Evolutionary conservation across 75 land plant genomes (phyloP).

Genomic region (Selaginella moellendorffii): DNA sequence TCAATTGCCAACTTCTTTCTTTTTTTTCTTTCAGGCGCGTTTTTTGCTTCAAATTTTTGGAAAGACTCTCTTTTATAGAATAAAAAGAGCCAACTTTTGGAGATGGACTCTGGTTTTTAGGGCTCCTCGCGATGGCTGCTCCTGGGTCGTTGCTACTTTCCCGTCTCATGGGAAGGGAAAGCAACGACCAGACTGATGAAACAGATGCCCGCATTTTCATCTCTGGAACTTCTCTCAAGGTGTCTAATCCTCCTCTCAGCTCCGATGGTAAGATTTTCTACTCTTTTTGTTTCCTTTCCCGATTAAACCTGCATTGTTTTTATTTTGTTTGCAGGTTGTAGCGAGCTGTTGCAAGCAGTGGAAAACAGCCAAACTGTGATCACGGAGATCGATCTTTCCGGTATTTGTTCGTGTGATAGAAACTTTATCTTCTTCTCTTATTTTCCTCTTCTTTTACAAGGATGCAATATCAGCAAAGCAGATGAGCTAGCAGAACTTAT

Average conservation of each 20-base stretch:
- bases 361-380: neutral
- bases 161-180: neutral
- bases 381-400: neutral
- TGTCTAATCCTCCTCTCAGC: neutral
- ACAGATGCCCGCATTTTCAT: neutral
- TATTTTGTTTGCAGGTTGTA: neutral
- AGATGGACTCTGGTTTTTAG: no score
- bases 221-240: neutral
- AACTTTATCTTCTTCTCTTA: no score
- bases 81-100: no score
- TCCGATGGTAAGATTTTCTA: neutral
- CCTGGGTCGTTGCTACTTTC: neutral
- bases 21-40: no score
- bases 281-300: no score
- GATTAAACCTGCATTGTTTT: neutral
- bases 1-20: no score
- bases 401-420: neutral
- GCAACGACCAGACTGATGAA: no score
- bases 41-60: no score
- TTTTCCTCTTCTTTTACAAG: no score
- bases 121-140: neutral
- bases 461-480: conserved; percentile 31
- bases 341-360: neutral
- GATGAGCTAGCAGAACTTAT: conserved; percentile 28
- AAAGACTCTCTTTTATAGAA: no score